Percentiles rank a stretch among this genome's conserved stretches.
phyloP scores from a whole-genome alignment of 345 rosid genomes.

The Rhodamnia rubescens region DNA sequence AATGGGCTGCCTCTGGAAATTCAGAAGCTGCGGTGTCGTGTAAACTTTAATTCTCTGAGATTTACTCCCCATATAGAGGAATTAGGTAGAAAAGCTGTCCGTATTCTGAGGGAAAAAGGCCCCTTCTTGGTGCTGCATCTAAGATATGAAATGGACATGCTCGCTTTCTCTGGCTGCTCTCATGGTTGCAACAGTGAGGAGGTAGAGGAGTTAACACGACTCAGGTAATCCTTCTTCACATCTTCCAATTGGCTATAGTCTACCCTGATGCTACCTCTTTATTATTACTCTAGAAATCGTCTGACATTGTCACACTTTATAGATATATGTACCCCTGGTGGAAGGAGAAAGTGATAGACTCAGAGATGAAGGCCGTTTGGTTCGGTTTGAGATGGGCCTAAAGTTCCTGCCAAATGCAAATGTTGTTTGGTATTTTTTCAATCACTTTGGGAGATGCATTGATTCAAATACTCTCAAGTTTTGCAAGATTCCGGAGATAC shows the following conservation, averaged over 20 bases:
- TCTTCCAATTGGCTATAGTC: neutral
- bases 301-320: neutral
- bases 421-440: no score
- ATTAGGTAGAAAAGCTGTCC: conserved; percentile 61
- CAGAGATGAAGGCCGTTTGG: no score
- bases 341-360: conserved; percentile 76
- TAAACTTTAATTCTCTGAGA: conserved; percentile 68
- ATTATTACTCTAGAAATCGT: neutral
- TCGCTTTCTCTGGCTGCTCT: conserved; percentile 94
- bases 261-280: neutral
- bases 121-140: conserved; percentile 90
- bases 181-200: conserved; percentile 76
- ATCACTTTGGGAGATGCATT: no score
- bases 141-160: conserved; percentile 97
- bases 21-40: conserved; percentile 88
- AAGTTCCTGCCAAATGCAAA: no score
- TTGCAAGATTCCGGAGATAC: no score
- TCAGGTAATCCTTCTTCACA: conserved; percentile 40
- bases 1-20: conserved; percentile 66
- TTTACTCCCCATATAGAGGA: conserved; percentile 81
- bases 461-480: no score
- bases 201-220: conserved; percentile 69
- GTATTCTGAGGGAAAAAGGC: conserved; percentile 67
- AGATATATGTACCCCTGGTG: conserved; percentile 90
- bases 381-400: no score